Percentiles rank a stretch among this genome's conserved stretches.
Evolutionary conservation across 805 yeast genomes (phyloP).

Genomic region (Saturnispora saitoi): DNA sequence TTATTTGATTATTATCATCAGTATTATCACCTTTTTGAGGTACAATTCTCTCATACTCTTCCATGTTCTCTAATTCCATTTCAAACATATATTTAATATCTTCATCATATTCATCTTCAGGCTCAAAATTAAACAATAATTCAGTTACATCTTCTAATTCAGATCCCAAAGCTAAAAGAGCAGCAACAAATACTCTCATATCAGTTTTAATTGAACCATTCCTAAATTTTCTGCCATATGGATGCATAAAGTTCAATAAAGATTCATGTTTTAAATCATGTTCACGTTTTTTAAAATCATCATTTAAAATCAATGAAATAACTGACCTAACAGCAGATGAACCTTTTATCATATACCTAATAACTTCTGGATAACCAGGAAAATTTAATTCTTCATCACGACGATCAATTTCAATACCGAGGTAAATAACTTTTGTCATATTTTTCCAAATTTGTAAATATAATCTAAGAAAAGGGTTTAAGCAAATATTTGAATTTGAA

Average conservation of each 20-base stretch:
- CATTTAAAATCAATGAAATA: slow-evolving; percentile 52
- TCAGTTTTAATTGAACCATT: slow-evolving; percentile 54
- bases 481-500: slow-evolving; percentile 31
- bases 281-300: slow-evolving; percentile 31
- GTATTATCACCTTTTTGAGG: background rate
- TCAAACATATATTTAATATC: slow-evolving; percentile 37
- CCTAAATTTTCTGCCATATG: slow-evolving; percentile 53
- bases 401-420: slow-evolving; percentile 55
- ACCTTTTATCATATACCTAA: slow-evolving; percentile 48
- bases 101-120: slow-evolving; percentile 60
- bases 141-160: slow-evolving; percentile 44
- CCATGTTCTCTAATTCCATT: slow-evolving; percentile 22
- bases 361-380: slow-evolving; percentile 36
- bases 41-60: slow-evolving; percentile 17
- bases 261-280: slow-evolving; percentile 58
- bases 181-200: slow-evolving; percentile 48
- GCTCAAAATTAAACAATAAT: slow-evolving; percentile 45
- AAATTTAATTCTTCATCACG: slow-evolving; percentile 36
- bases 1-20: slow-evolving; percentile 3
- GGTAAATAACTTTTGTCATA: slow-evolving; percentile 47
- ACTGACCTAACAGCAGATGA: slow-evolving; percentile 55
- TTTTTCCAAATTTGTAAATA: slow-evolving; percentile 59
- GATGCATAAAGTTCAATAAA: slow-evolving; percentile 52
- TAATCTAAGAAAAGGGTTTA: slow-evolving; percentile 55
- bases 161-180: slow-evolving; percentile 41